A percentile compares a stretch with the other conserved stretches of the same genome.
phyloP scores from a whole-genome alignment of 1,284 basidiomycete genomes.

The Fomes fomentarius region DNA sequence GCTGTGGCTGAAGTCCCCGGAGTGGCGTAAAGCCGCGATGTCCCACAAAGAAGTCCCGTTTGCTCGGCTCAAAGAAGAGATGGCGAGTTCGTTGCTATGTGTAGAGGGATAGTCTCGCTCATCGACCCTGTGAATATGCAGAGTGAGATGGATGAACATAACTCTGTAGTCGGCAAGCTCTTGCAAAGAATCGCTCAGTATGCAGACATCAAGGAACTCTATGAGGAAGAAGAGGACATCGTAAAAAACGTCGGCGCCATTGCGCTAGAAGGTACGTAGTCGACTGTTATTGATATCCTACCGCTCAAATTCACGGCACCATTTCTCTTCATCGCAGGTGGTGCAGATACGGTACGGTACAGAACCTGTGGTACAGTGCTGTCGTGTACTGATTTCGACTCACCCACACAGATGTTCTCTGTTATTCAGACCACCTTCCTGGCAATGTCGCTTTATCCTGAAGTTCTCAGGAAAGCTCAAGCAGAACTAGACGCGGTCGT shows the following conservation, averaged over 20 bases:
- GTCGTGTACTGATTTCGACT: too few relatives aligned
- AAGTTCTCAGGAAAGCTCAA: slow-evolving; percentile 38
- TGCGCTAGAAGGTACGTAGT: slow-evolving; percentile 6
- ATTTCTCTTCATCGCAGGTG: slow-evolving; percentile 4
- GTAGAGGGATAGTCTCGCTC: too few relatives aligned
- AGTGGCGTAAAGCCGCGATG: not conserved
- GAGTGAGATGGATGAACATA: too few relatives aligned
- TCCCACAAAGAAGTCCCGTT: slow-evolving; percentile 4
- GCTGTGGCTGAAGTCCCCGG: not conserved
- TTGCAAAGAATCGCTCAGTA: not conserved
- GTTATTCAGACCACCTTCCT: slow-evolving; percentile 36
- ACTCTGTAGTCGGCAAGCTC: not conserved
- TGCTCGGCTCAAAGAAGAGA: not conserved
- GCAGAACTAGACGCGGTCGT: slow-evolving; percentile 29
- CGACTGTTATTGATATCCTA: too few relatives aligned
- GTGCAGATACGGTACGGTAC: slow-evolving; percentile 22
- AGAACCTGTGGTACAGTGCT: too few relatives aligned
- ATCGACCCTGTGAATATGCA: too few relatives aligned
- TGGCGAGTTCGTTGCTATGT: not conserved
- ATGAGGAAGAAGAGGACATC: not conserved
- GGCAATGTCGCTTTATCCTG: slow-evolving; percentile 38
- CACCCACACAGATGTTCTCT: slow-evolving; percentile 14
- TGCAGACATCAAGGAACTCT: not conserved
- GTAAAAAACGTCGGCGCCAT: not conserved
- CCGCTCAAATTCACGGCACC: too few relatives aligned